phyloP scores from a whole-genome alignment of 768 basidiomycete genomes.

The Russula olivacea region DNA sequence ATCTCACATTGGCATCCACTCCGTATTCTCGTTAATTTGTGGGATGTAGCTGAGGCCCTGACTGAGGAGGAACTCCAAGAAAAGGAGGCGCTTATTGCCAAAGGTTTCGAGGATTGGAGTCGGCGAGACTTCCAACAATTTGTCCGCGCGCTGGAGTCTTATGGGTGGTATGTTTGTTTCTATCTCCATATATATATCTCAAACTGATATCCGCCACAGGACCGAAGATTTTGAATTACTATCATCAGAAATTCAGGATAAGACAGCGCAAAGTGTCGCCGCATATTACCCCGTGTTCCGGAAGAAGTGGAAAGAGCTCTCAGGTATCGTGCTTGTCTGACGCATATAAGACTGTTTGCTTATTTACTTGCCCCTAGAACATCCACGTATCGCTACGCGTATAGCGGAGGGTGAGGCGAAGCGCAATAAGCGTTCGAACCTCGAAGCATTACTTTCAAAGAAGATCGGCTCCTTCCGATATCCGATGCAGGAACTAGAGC shows the following conservation, averaged over 20 bases:
- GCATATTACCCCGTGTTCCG: conserved; percentile 80
- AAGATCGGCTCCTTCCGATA: conserved; percentile 81
- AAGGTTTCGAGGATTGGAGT: conserved; percentile 90
- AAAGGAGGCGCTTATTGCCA: conserved; percentile 69
- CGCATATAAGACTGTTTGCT: background rate
- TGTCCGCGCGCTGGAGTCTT: conserved; percentile 65
- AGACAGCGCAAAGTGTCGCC: conserved; percentile 70
- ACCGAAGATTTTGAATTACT: conserved; percentile 60
- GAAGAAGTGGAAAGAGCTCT: conserved; percentile 81
- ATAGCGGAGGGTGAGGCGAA: conserved; percentile 87
- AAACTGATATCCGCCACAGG: conserved; percentile 36
- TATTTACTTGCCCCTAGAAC: conserved; percentile 42
- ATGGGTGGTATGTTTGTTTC: conserved; percentile 61
- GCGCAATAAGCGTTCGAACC: conserved; percentile 78
- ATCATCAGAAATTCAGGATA: conserved; percentile 78
- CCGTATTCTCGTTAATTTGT: background rate
- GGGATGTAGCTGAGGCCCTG: conserved; percentile 67
- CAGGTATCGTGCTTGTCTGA: conserved; percentile 41
- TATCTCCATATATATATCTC: background rate
- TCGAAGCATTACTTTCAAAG: conserved; percentile 67
- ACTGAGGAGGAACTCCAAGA: conserved; percentile 80
- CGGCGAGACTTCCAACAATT: conserved; percentile 92
- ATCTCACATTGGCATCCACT: conserved; percentile 7
- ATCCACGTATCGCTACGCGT: conserved; percentile 73
- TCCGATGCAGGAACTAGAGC: conserved; percentile 96